These are phyloP conservation scores for Articulospora tetracladia DNA, from an alignment of 495 filamentous ascomycete genomes.

Conservation along the genomic window DNA sequence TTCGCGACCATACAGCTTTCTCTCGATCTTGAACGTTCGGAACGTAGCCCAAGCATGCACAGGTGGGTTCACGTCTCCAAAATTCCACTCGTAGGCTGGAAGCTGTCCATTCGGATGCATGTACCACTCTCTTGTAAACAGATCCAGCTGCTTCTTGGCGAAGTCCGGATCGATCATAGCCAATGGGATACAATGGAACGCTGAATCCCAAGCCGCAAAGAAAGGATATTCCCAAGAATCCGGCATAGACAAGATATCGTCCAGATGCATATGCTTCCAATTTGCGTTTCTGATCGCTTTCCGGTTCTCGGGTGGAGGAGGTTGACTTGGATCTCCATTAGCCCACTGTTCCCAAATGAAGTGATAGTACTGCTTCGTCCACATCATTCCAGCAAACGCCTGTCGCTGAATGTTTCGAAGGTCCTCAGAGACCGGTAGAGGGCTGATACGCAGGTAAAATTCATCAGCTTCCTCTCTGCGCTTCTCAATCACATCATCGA, in stretches of 20 bases:
- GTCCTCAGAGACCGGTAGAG: slow-evolving; percentile 90
- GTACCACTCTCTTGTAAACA: slow-evolving; percentile 97
- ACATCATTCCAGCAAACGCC: slow-evolving; percentile 94
- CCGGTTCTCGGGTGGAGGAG: slow-evolving; percentile 75
- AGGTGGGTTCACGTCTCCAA: slow-evolving; percentile 93
- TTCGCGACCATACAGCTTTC: slow-evolving; percentile 92
- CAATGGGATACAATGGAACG: slow-evolving; percentile 92
- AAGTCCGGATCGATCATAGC: slow-evolving; percentile 98
- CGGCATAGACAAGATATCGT: slow-evolving; percentile 95
- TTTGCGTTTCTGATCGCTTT: slow-evolving; percentile 81
- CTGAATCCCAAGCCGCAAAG: slow-evolving; percentile 96
- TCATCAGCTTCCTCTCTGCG: slow-evolving; percentile 86
- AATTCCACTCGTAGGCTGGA: slow-evolving; percentile 93
- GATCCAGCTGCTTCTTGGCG: slow-evolving; percentile 93
- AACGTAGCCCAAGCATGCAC: slow-evolving; percentile 97
- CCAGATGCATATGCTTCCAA: slow-evolving; percentile 91
- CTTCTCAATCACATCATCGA: slow-evolving; percentile 88
- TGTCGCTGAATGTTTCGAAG: slow-evolving; percentile 93
- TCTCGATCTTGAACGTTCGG: slow-evolving; percentile 94
- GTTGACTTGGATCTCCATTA: slow-evolving; percentile 68
- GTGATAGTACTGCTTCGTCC: slow-evolving; percentile 95
- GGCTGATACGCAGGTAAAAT: slow-evolving; percentile 91
- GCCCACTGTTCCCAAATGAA: slow-evolving; percentile 98
- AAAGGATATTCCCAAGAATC: slow-evolving; percentile 99
- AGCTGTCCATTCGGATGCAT: slow-evolving; percentile 98